These are phyloP conservation scores for Globisporangium alternatum DNA, from an alignment of 352 stramenopile species.

Conservation along the genomic window DNA sequence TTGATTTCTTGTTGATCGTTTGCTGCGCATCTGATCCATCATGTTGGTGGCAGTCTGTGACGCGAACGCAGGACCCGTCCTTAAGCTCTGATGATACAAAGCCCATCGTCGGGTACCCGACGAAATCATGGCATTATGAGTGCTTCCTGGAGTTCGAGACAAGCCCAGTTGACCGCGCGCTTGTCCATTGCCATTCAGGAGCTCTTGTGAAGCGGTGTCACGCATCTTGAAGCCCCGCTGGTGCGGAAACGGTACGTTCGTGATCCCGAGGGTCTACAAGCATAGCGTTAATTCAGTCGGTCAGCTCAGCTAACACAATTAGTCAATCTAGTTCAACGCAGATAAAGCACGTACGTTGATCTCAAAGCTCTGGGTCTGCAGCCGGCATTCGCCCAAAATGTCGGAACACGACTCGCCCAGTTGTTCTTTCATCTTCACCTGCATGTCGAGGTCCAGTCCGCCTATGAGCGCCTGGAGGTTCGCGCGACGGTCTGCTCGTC, in stretches of 20 bases:
- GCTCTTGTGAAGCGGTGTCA: too few relatives aligned
- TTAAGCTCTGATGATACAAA: too few relatives aligned
- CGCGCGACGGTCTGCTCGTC: slow-evolving; percentile 20
- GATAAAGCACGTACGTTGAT: slow-evolving; percentile 49
- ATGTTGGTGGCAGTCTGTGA: too few relatives aligned
- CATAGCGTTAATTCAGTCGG: too few relatives aligned
- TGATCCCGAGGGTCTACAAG: slow-evolving; percentile 69
- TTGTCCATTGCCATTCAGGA: slow-evolving; percentile 31
- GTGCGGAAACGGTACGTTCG: slow-evolving; percentile 59
- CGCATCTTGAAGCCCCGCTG: slow-evolving; percentile 16
- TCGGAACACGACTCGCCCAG: slow-evolving; percentile 70
- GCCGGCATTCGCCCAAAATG: slow-evolving; percentile 64
- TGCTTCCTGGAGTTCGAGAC: too few relatives aligned
- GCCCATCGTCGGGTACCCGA: too few relatives aligned
- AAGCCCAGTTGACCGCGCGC: slow-evolving; percentile 22
- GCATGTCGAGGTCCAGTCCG: slow-evolving; percentile 62
- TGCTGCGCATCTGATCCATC: too few relatives aligned
- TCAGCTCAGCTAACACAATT: background rate
- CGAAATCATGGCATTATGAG: too few relatives aligned
- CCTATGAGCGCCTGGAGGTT: slow-evolving; percentile 36
- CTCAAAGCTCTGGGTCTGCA: slow-evolving; percentile 84
- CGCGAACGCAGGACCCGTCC: too few relatives aligned
- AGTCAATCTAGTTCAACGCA: background rate
- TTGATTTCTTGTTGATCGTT: too few relatives aligned
- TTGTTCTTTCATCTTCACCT: slow-evolving; percentile 60